These are phyloP conservation scores for Petasospora fabianii DNA, from an alignment of 1,139 yeast species.

Conservation along the genomic window DNA sequence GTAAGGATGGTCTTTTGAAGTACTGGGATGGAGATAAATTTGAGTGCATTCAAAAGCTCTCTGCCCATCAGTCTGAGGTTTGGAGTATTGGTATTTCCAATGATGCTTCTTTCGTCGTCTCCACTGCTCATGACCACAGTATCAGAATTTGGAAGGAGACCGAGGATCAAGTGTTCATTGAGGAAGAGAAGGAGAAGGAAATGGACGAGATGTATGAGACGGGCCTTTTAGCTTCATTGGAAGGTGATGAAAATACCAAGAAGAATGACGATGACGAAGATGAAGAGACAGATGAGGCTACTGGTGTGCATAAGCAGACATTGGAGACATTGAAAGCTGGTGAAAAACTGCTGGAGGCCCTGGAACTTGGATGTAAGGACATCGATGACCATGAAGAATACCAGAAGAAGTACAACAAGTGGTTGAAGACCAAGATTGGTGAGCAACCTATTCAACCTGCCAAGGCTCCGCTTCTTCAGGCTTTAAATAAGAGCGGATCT, in stretches of 20 bases:
- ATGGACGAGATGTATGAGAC: constrained; percentile 87
- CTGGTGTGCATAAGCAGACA: constrained; percentile 76
- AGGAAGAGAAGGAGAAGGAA: constrained; percentile 95
- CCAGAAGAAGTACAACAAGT: constrained; percentile 30
- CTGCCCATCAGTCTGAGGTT: constrained; percentile 89
- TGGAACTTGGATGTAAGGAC: constrained; percentile 78
- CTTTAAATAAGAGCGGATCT: constrained; percentile 68
- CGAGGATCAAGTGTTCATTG: constrained; percentile 89
- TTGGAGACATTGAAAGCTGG: constrained; percentile 93
- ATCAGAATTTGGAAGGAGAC: constrained; percentile 89
- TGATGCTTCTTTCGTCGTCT: constrained; percentile 69
- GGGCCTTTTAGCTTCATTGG: constrained; percentile 66
- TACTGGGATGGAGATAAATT: constrained; percentile 99
- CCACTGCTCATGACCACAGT: constrained; percentile 94
- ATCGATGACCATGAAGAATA: constrained; percentile 56
- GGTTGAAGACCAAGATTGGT: constrained; percentile 40
- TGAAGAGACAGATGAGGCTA: constrained; percentile 53
- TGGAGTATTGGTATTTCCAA: constrained; percentile 82
- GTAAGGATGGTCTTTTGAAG: constrained; percentile 85
- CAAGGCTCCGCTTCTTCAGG: constrained; percentile 65
- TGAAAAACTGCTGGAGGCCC: constrained; percentile 87
- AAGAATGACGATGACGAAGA: constrained; percentile 37
- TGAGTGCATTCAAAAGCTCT: constrained; percentile 83
- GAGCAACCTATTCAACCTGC: constrained; percentile 56
- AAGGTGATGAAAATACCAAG: constrained; percentile 50